Percentiles rank a stretch among this genome's conserved stretches.
Conservation (phyloP, 2,329 filamentous ascomycete genomes). For the Fusarium palustre region DNA sequence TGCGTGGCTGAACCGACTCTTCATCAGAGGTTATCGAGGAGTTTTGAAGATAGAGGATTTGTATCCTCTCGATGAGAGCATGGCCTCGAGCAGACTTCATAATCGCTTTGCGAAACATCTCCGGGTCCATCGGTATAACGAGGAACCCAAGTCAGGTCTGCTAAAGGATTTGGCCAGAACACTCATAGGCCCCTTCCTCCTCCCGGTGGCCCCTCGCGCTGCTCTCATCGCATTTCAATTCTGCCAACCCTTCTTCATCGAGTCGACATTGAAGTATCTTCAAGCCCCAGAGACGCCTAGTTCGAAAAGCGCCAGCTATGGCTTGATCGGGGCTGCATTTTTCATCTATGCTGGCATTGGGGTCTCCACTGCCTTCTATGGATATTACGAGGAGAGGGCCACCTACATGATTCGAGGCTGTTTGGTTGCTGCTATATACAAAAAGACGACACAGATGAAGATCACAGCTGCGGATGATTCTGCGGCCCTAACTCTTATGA, state of each 20-base stretch:
- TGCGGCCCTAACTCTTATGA: slow-evolving; percentile 61
- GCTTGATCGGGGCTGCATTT: slow-evolving; percentile 56
- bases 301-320: slow-evolving; percentile 52
- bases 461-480: slow-evolving; percentile 52
- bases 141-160: slow-evolving; percentile 47
- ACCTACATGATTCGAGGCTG: slow-evolving; percentile 51
- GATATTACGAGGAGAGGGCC: slow-evolving; percentile 54
- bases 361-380: slow-evolving; percentile 54
- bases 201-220: slow-evolving; percentile 54
- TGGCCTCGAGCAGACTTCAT: slow-evolving; percentile 42
- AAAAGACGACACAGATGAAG: slow-evolving; percentile 50
- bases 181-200: slow-evolving; percentile 49
- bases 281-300: slow-evolving; percentile 31
- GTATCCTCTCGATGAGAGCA: slow-evolving; percentile 50
- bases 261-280: slow-evolving; percentile 53
- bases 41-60: slow-evolving; percentile 52
- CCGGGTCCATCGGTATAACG: slow-evolving; percentile 42
- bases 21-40: slow-evolving; percentile 52
- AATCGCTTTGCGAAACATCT: slow-evolving; percentile 33
- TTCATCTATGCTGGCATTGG: slow-evolving; percentile 57
- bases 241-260: slow-evolving; percentile 59
- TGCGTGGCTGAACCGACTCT: slow-evolving; percentile 53
- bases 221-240: slow-evolving; percentile 56
- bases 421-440: slow-evolving; percentile 51
- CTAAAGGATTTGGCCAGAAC: slow-evolving; percentile 47